These are phyloP conservation scores for Solanum chmielewskii DNA, from an alignment of 257 asterid genomes.

Conservation along the genomic window DNA sequence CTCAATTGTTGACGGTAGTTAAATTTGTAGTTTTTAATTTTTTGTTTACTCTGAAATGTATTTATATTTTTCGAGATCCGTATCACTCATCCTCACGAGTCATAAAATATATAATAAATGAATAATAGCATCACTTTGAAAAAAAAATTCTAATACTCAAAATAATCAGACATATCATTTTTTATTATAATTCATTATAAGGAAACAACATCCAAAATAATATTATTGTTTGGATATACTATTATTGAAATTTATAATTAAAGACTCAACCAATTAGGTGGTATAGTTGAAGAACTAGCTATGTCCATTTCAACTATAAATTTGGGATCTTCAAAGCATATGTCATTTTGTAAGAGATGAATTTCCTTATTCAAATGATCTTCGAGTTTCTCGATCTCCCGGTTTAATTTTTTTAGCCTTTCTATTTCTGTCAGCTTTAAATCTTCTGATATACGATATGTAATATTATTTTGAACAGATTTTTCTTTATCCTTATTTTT, in stretches of 20 bases:
- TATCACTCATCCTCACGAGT: neutral
- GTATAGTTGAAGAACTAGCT: neutral
- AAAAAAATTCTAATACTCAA: neutral
- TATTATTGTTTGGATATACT: neutral
- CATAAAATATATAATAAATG: slow-evolving; percentile 11
- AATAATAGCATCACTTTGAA: neutral
- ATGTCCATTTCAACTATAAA: neutral
- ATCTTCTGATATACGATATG: neutral
- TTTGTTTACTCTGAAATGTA: neutral
- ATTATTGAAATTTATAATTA: neutral
- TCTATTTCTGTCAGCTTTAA: neutral
- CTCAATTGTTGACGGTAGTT: neutral
- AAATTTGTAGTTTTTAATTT: neutral
- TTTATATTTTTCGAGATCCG: neutral
- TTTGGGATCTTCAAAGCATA: neutral
- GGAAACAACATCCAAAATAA: neutral
- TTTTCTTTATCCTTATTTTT: neutral
- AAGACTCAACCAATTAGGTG: neutral
- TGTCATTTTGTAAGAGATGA: neutral
- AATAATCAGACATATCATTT: neutral
- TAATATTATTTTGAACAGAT: neutral
- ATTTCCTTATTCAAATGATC: neutral
- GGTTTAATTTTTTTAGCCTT: neutral
- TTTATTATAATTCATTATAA: neutral
- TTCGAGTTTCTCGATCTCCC: neutral